Conservation (phyloP, 2,329 filamentous ascomycete species). For the Alternaria sp. region DNA sequence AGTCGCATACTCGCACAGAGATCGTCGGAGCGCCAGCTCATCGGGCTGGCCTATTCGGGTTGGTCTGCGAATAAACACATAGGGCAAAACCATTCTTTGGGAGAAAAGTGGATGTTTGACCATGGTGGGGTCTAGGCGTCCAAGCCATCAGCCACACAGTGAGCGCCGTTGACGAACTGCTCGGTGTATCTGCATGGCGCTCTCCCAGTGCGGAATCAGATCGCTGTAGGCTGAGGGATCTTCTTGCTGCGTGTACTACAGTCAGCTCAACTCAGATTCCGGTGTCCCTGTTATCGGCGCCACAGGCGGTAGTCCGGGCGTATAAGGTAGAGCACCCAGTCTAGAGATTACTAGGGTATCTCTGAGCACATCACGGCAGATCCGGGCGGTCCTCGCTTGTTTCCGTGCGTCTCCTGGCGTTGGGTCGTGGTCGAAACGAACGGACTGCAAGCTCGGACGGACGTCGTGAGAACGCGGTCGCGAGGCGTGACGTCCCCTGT, state of each 20-base stretch:
- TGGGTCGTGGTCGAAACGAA: conserved; percentile 19
- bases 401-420: conserved; percentile 10
- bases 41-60: conserved; percentile 28
- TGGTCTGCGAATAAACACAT: conserved; percentile 23
- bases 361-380: conserved; percentile 8
- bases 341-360: conserved; percentile 11
- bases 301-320: conserved; percentile 14
- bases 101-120: conserved; percentile 24
- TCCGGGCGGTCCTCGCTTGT: conserved; percentile 11
- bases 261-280: conserved; percentile 21
- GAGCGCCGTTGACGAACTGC: conserved; percentile 16
- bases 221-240: conserved; percentile 20
- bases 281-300: conserved; percentile 33
- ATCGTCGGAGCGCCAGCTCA: conserved; percentile 26
- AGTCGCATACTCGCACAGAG: conserved; percentile 21
- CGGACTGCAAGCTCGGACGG: conserved; percentile 11
- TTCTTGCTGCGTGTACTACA: conserved; percentile 15
- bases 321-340: conserved; percentile 15
- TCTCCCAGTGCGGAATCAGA: not conserved
- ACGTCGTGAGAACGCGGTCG: conserved; percentile 1
- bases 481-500: not conserved
- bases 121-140: conserved; percentile 14
- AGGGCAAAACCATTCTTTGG: conserved; percentile 15
- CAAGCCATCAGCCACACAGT: conserved; percentile 1
- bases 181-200: not conserved